These are phyloP conservation scores for Melampsora larici-populina DNA, from an alignment of 1,284 basidiomycete species.

Conservation along the genomic window DNA sequence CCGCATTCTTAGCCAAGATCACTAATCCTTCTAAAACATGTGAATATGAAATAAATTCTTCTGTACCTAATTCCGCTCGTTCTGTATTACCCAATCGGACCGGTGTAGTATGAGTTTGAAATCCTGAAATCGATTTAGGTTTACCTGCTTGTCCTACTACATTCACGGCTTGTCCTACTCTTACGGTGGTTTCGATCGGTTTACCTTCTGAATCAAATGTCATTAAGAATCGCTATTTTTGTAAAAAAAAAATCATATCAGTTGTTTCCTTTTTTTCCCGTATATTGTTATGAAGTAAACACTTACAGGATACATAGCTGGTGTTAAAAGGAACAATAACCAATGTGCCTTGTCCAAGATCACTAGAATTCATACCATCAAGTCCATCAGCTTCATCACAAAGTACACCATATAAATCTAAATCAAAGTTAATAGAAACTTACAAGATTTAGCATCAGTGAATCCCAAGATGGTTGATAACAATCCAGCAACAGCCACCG, in stretches of 20 bases:
- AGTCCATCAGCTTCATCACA: not conserved
- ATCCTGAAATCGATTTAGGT: constrained; percentile 83
- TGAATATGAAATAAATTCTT: constrained; percentile 89
- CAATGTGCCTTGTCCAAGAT: constrained; percentile 93
- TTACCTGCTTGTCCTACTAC: constrained; percentile 88
- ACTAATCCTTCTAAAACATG: constrained; percentile 73
- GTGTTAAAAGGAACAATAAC: constrained; percentile 94
- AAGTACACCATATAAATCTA: not conserved
- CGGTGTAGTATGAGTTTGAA: constrained; percentile 95
- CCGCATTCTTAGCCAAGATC: constrained; percentile 55
- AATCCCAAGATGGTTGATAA: constrained; percentile 84
- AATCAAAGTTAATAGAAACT: constrained; percentile 53
- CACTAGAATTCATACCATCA: constrained; percentile 58
- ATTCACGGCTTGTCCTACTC: constrained; percentile 67
- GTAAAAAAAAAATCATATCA: too few species aligned
- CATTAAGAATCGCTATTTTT: constrained; percentile 80
- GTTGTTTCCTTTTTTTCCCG: not conserved
- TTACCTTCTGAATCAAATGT: constrained; percentile 84
- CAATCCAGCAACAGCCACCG: constrained; percentile 85
- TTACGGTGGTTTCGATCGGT: constrained; percentile 74
- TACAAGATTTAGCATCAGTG: constrained; percentile 86
- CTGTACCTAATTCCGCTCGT: constrained; percentile 90
- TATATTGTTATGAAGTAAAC: not conserved
- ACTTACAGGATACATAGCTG: constrained; percentile 81
- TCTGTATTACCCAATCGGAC: constrained; percentile 91